Evolutionary conservation across 2,329 filamentous ascomycete genomes (phyloP), one percentile per base, ranked within the genome.

Genomic region (Penicillium sp.): DNA sequence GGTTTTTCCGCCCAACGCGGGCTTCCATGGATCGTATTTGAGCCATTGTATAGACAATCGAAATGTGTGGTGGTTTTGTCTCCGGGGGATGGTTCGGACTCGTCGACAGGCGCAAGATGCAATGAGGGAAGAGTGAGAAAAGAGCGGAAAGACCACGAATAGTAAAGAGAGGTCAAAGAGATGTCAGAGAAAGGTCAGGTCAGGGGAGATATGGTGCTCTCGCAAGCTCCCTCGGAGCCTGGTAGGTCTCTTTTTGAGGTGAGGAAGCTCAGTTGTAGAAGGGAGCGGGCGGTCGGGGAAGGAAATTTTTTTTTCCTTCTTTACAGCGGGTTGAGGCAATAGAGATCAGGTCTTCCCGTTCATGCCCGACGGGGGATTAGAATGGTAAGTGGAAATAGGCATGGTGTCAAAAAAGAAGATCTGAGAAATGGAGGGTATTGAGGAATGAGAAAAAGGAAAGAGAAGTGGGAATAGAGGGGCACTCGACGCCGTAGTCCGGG

Each of bases 1-100:
- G 75, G 62, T 77, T 77, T 61, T 69, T 73, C 54, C 72, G 68
- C 44, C 75, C 75, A 50, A 68, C 71, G 27, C 75, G 73, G 57
- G 75, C 70, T 59, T 75, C 73, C 72, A 76, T 76, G 42, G 70
- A 68, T 45, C 70, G 70, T 52, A 63, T 64, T 52, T 71, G 72
- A 44, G 72, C 70, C 67, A 73, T 72, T 67, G 63, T 62, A 28
- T 53, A 37, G 47, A 37, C 49, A 56, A 51, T 42, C 25, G 18
- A 49, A 25, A 25, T 25, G 34, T 46, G 46, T 41, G 50, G 38
- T 46, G n/a, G n/a, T n/a, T n/a, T 39, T 36, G 29, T 27, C 27
- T 19, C 3, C 13, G 12, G 34, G 18, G n/a, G 18, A 18, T n/a
- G 11, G n/a, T 40, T 43, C 25, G 25, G 16, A 35, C 10, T 42